Percentiles rank a stretch among this genome's conserved stretches.
These are phyloP conservation scores for Mucor velutinosus DNA, from an alignment of 371 early-diverging fungal species.

Conservation along the genomic window DNA sequence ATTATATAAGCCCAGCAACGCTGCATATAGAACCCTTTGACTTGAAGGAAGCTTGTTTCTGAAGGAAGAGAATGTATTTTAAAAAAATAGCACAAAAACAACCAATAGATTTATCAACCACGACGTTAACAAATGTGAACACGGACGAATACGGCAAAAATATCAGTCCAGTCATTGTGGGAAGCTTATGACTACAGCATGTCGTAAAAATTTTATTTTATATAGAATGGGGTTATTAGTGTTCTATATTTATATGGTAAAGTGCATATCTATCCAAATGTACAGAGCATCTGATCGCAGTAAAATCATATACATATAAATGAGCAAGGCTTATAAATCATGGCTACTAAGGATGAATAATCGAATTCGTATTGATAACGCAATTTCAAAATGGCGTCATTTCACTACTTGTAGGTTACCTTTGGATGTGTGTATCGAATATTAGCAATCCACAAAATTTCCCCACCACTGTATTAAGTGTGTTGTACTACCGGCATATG, in stretches of 20 bases:
- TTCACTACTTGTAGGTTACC: neutral
- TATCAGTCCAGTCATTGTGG: constrained; percentile 8
- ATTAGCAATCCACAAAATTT: too few species aligned
- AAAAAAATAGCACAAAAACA: too few species aligned
- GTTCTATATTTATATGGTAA: neutral
- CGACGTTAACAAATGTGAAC: too few species aligned
- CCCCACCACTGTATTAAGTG: too few species aligned
- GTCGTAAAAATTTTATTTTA: neutral
- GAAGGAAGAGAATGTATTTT: too few species aligned
- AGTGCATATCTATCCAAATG: neutral
- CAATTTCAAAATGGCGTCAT: neutral
- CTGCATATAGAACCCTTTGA: constrained; percentile 6
- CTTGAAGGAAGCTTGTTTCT: constrained; percentile 5
- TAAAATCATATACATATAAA: neutral
- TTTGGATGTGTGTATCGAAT: too few species aligned
- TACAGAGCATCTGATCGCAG: neutral
- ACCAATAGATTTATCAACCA: too few species aligned
- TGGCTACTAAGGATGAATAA: neutral
- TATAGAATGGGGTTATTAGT: too few species aligned
- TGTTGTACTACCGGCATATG: too few species aligned
- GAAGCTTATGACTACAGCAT: constrained; percentile 8
- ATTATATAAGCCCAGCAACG: neutral
- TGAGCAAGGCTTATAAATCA: neutral
- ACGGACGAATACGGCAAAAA: too few species aligned
- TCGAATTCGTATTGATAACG: neutral